A percentile compares a stretch with the other conserved stretches of the same genome.
Conservation (phyloP, 2,329 filamentous ascomycete genomes). For the Emmonsiellopsis sp. region DNA sequence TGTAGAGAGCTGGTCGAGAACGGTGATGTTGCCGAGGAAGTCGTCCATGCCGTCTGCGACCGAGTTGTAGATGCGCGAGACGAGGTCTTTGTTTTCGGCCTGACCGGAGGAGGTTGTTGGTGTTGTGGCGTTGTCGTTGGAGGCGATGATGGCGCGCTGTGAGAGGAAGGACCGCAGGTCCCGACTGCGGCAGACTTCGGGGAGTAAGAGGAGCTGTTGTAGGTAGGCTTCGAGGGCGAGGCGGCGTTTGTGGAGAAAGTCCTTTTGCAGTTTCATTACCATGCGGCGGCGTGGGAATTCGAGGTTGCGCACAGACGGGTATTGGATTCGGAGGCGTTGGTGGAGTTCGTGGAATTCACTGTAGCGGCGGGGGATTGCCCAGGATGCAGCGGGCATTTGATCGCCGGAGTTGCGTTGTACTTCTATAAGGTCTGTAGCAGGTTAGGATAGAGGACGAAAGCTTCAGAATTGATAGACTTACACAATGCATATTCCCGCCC, state of each 20-base stretch:
- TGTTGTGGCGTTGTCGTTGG: constrained; percentile 40
- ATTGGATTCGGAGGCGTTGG: constrained; percentile 74
- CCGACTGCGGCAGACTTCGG: constrained; percentile 87
- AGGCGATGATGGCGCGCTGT: constrained; percentile 63
- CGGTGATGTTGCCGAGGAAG: constrained; percentile 89
- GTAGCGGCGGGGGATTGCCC: constrained; percentile 86
- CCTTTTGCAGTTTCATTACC: constrained; percentile 92
- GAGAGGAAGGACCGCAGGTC: constrained; percentile 90
- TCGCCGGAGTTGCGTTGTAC: constrained; percentile 84
- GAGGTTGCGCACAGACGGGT: constrained; percentile 76
- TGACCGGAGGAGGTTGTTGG: constrained; percentile 42
- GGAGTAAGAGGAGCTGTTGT: constrained; percentile 69
- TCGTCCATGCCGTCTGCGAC: constrained; percentile 98
- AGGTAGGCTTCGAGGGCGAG: constrained; percentile 79
- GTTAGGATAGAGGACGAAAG: background rate
- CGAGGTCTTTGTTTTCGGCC: constrained; percentile 68
- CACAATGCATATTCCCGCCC: constrained; percentile 87
- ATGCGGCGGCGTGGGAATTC: constrained; percentile 88
- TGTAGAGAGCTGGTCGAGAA: constrained; percentile 85
- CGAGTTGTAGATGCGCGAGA: constrained; percentile 89
- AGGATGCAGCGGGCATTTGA: constrained; percentile 92
- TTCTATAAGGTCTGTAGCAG: constrained; percentile 63
- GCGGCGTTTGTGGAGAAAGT: constrained; percentile 86
- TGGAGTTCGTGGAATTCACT: constrained; percentile 96
- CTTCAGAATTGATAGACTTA: constrained; percentile 27